Evolutionary conservation across 805 yeast species (phyloP), one percentile per base, ranked within the genome.

Genomic region (Sugiyamaella boreocaroliniensis): DNA sequence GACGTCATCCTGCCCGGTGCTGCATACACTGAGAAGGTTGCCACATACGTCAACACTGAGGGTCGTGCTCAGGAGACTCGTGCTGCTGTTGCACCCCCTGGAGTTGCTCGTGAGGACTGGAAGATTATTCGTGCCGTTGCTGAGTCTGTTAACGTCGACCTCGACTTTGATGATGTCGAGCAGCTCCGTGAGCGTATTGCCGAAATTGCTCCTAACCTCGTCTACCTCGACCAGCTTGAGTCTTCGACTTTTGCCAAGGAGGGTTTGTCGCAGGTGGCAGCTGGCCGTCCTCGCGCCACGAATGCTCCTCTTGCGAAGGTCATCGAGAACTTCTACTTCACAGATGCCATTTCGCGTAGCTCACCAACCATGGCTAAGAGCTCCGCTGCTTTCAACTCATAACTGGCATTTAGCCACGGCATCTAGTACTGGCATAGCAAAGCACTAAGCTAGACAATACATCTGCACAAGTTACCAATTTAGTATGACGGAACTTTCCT

Each of bases 41-140:
- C 86, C 53, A 88, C 93, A 4, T 87, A 80, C 69, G 90, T 87
- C 58, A 87, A 87, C 73, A 88, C 95, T 40, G 96, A 88, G 73
- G 96, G 96, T 62, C 82, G 96, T 68, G 82, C 88, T 11, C 96
- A 87, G 74, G 70, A 76, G 53, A 85, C 95, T 2, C 79, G 92
- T 58, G 96, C 96, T 44, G 93, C 96, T 43, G 82, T 87, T 29
- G 86, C 83, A 57, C 84, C 93, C 7, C 95, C 95, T 46, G 95
- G 93, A 29, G 85, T 79, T 47, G 93, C 96, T 45, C 83, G 96
- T 68, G 95, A 87, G 70, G 96, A 88, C 71, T 87, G 96, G 96
- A 83, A 83, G 73, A 85, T 87, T 57, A 68, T 88, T 61, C 81
- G 90, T 71, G 96, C 95, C 2, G 76, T 86, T 54, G 80, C 87